These are phyloP conservation scores for Puccinia triticina DNA, from an alignment of 1,284 basidiomycete genomes.

Conservation along the genomic window DNA sequence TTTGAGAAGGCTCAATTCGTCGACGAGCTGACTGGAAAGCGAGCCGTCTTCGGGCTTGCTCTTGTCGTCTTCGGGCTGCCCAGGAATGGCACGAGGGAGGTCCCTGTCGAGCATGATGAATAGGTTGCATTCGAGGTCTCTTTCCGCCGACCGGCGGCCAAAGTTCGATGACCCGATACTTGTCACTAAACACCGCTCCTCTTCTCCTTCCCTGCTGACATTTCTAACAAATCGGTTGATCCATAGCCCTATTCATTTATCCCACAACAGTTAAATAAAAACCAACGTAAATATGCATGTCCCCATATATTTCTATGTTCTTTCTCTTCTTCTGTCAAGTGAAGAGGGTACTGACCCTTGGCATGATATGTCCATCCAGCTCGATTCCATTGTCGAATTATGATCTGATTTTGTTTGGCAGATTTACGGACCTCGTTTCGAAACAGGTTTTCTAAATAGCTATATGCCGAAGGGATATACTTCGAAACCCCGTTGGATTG, in stretches of 20 bases:
- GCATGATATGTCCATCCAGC: constrained; percentile 98
- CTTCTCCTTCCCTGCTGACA: constrained; percentile 8
- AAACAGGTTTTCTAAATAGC: constrained; percentile 75
- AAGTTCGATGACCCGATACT: constrained; percentile 95
- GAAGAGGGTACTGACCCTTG: constrained; percentile 71
- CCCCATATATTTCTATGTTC: constrained; percentile 42
- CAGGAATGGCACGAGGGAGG: not conserved
- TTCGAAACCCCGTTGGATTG: constrained; percentile 84
- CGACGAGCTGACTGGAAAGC: constrained; percentile 5
- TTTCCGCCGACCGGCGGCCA: constrained; percentile 82
- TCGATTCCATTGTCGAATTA: constrained; percentile 82
- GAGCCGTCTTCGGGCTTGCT: not conserved
- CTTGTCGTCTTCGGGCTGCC: constrained; percentile 60
- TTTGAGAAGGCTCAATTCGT: constrained; percentile 1
- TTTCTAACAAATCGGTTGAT: constrained; percentile 34
- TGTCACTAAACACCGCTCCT: constrained; percentile 68
- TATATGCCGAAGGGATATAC: constrained; percentile 93
- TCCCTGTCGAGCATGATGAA: constrained; percentile 70
- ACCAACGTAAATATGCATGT: constrained; percentile 38
- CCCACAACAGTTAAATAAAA: constrained; percentile 59
- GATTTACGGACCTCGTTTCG: constrained; percentile 63
- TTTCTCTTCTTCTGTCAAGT: constrained; percentile 73
- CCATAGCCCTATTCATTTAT: constrained; percentile 55
- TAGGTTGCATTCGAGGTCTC: constrained; percentile 92
- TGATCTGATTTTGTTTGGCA: constrained; percentile 66